Base-by-base conservation (phyloP, 352 stramenopile genomes). In the Phytophthora fragariae region DNA sequence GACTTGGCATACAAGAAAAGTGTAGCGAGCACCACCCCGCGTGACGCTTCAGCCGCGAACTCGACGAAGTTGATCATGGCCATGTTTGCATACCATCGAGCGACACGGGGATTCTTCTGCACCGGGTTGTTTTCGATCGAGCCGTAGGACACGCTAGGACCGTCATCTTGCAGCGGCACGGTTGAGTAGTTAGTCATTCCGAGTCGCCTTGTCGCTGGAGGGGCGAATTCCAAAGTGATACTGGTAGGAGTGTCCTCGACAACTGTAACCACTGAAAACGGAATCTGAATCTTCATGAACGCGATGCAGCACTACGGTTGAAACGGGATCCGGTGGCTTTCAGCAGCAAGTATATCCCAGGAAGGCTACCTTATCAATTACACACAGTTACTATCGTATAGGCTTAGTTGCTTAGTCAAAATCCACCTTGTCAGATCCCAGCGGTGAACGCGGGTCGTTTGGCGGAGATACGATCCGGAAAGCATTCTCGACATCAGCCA, bases 1-100 rank as follows among this genome's bases (percentile, higher is more conserved):
- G 86, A 94, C 67, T 90, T 90, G 70, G 75, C 81, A 62, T 94
- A 94, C 12, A 94, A 79, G 73, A 90, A 94, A 11, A 94, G 81
- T 58, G 87, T 93, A 19, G 85, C 75, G 41, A 94, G 74, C 65
- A 92, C 84, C 33, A 94, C 75, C 49, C 87, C 87, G 14, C 87
- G 81, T 19, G 85, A 92, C 2, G 84, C 88, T 64, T 92, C 85
- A 46, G 84, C 87, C 33, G 87, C 75, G 70, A 92, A 92, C 62
- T 92, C 85, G 65, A 92, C 81, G 57, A 92, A 89, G 72, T 94
- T 93, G 82, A 92, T 82, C 53, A 94, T 77, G 19, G 77, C 75
- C 81, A 92, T 92, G 66, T 92, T 89, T 33, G 83, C 44, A 54
- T 90, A 88, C 87, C 87, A 93, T 57, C 70, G 65, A 49, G 49